Base-by-base conservation (phyloP, 2,329 filamentous ascomycete genomes). In the Aspergillus melleus region DNA sequence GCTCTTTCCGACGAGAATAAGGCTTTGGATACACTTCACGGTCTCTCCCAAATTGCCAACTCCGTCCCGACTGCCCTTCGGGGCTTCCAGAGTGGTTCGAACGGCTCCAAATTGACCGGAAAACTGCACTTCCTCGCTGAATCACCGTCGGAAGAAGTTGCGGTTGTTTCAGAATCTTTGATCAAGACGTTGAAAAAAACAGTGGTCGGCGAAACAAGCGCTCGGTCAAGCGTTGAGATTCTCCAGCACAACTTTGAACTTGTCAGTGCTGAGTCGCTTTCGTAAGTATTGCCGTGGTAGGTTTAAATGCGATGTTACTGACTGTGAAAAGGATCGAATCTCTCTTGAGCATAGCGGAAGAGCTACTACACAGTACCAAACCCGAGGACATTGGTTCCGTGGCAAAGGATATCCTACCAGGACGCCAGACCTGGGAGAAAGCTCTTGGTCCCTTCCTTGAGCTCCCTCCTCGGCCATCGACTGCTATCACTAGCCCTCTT, bases 401-500 rank as follows among this genome's bases (percentile, higher is more conserved):
- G 8, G 63, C 69, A 16, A 70, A 61, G 61, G 79, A 81, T 11
- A 74, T 94, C 4, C 79, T 95, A 42, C 91, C 92, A 0, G 83
- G 83, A 64, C 76, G 80, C 0, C 77, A 82, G 2, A 76, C 84
- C 10, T 97, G 93, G 92, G 81, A 83, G 66, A 66, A 80, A 14
- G 84, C 90, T 14, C 74, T 96, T 2, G 69, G 72, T 0, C 77
- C 77, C 1, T 82, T 92, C 58, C 74, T 78, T 44, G 68, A 69
- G 42, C 62, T 75, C 24, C 73, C 76, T 24, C 74, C 74, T 19
- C 69, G 72, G 29, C 80, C 84, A 5, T 88, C 91, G 0, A 76
- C 96, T 3, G 86, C 91, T 0, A 84, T 96, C 4, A 91, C 89
- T 2, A 93, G 88, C 69, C 83, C 83, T 24, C 79, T 96, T 6